A percentile compares a stretch with the other conserved stretches of the same genome.
Evolutionary conservation across 1,139 yeast species (phyloP).

Genomic region (Sugiyamaella pinicola): DNA sequence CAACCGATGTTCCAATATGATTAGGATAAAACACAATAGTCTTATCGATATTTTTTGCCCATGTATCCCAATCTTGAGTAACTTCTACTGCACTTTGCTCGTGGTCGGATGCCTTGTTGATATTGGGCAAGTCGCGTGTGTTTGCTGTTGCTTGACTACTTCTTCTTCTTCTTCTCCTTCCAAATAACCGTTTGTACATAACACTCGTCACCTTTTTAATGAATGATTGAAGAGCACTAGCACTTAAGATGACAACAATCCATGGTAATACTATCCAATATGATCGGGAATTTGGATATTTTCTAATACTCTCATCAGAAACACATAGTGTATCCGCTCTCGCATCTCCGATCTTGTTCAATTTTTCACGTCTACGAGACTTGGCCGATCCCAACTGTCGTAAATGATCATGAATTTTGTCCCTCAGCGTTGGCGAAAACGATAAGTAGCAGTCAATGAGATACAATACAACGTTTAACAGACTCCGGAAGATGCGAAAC

Average conservation of each 20-base stretch:
- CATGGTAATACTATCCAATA: constrained; percentile 8
- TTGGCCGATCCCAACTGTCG: constrained; percentile 1
- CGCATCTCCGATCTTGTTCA: too few species aligned
- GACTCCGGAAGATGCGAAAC: constrained; percentile 31
- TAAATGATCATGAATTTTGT: constrained; percentile 1
- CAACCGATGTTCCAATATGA: constrained; percentile 30
- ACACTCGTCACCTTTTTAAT: constrained; percentile 1
- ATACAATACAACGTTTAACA: constrained; percentile 24
- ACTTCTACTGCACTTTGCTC: too few species aligned
- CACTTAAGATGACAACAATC: constrained; percentile 9
- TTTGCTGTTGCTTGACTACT: too few species aligned
- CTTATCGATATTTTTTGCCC: constrained; percentile 5
- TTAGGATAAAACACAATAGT: constrained; percentile 23
- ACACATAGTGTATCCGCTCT: too few species aligned
- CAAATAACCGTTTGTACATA: neutral
- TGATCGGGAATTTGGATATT: neutral
- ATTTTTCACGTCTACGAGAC: too few species aligned
- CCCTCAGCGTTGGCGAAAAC: constrained; percentile 1
- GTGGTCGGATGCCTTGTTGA: too few species aligned
- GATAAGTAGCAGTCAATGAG: constrained; percentile 22
- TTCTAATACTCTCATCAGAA: neutral
- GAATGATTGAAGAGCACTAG: constrained; percentile 15
- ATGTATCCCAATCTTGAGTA: constrained; percentile 1
- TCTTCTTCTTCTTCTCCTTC: neutral
- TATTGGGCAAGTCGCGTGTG: too few species aligned